phyloP scores from a whole-genome alignment of 148 eudicot species.

The Silene conica region DNA sequence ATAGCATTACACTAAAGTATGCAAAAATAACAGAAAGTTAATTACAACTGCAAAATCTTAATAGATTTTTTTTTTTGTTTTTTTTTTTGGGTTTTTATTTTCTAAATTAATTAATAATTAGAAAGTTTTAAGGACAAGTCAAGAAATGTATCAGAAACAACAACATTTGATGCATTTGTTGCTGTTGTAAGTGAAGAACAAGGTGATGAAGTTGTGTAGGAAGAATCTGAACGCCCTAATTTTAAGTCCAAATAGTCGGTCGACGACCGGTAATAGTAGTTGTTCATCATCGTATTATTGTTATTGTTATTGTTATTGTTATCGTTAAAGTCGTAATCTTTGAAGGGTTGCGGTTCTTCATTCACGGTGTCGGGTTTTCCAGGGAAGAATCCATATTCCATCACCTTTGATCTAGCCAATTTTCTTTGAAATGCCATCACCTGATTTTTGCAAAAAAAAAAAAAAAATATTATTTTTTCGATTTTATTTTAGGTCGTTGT shows the following conservation, averaged over 20 bases:
- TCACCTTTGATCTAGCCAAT: conserved; percentile 24
- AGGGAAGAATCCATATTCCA: conserved; percentile 68
- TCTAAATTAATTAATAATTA: background rate
- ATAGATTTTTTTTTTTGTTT: background rate
- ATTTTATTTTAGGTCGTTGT: too few relatives aligned
- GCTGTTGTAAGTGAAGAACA: conserved; percentile 29
- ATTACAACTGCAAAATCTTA: conserved; percentile 19
- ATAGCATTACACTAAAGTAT: conserved; percentile 20
- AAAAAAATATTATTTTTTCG: background rate
- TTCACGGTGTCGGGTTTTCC: conserved; percentile 6
- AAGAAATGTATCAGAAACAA: conserved; percentile 28
- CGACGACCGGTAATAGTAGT: background rate
- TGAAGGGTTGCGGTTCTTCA: background rate
- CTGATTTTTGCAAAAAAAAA: conserved; percentile 7
- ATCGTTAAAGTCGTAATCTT: background rate
- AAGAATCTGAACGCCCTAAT: conserved; percentile 25
- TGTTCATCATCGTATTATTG: background rate
- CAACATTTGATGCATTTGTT: conserved; percentile 12
- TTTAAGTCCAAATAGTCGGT: conserved; percentile 29
- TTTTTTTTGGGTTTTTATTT: too few relatives aligned
- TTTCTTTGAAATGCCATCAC: conserved; percentile 48
- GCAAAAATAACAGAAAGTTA: conserved; percentile 31
- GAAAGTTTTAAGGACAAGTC: conserved; percentile 72
- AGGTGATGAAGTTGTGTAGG: conserved; percentile 26
- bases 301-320: background rate